Evolutionary conservation across 495 filamentous ascomycete genomes (phyloP).

Genomic region (Penicillium paxilli): DNA sequence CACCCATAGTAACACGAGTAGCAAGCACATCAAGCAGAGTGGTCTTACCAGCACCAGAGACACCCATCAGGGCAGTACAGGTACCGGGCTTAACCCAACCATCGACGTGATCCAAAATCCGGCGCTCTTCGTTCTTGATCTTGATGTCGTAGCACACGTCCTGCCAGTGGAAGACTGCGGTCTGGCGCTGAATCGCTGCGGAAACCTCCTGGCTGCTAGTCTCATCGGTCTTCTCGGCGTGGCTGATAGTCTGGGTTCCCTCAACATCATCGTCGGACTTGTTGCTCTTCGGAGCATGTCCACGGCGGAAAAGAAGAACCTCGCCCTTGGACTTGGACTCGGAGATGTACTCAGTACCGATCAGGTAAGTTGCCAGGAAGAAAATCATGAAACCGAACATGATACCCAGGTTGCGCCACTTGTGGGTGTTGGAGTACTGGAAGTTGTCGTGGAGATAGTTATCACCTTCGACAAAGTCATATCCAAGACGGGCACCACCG

Average conservation of each 20-base stretch:
- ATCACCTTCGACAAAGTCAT: slow-evolving; percentile 44
- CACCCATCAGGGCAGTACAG: slow-evolving; percentile 66
- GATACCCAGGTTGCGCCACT: slow-evolving; percentile 73
- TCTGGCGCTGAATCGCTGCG: slow-evolving; percentile 55
- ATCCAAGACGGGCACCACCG: slow-evolving; percentile 55
- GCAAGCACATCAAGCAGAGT: slow-evolving; percentile 64
- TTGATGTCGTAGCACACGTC: slow-evolving; percentile 73
- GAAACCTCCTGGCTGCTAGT: slow-evolving; percentile 28
- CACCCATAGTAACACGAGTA: slow-evolving; percentile 52
- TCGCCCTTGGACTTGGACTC: slow-evolving; percentile 53
- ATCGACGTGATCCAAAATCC: slow-evolving; percentile 60
- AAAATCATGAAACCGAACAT: slow-evolving; percentile 65
- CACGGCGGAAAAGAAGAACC: slow-evolving; percentile 53
- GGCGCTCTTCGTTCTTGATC: slow-evolving; percentile 57
- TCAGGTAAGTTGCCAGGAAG: slow-evolving; percentile 53
- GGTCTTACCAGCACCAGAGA: slow-evolving; percentile 68
- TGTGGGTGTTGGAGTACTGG: slow-evolving; percentile 55
- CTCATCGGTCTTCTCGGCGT: slow-evolving; percentile 45
- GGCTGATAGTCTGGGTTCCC: slow-evolving; percentile 24
- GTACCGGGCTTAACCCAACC: slow-evolving; percentile 51
- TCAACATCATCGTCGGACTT: slow-evolving; percentile 32
- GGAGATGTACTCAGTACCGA: slow-evolving; percentile 48
- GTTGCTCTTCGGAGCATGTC: slow-evolving; percentile 29
- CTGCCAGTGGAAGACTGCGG: slow-evolving; percentile 79
- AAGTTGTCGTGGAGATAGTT: slow-evolving; percentile 56